Evolutionary conservation across 2,329 filamentous ascomycete genomes (phyloP), one percentile per base, ranked within the genome.

Genomic region (Colletotrichum paranaense): DNA sequence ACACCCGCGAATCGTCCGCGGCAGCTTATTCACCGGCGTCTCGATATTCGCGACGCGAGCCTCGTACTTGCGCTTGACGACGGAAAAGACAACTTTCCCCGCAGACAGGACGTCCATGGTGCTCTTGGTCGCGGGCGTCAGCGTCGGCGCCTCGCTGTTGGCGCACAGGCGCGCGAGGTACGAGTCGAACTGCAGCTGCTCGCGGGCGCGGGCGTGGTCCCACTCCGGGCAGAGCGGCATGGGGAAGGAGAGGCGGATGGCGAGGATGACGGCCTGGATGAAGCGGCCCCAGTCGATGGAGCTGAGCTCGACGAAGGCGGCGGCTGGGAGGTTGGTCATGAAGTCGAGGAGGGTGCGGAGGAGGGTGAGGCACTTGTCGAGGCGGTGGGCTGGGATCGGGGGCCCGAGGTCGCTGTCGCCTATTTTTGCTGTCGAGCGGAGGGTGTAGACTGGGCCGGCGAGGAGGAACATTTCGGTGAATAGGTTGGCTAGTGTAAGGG

Each of bases 221-320:
- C 76, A 77, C 19, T 65, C 70, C 0, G 84, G 81, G 16, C 82
- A 84, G 0, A 79, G 76, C 0, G 81, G 70, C 12, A 87, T 30
- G 0, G 86, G 84, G 56, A 89, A 87, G 3, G 86, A 88, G 35
- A 88, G 78, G 1, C 85, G 83, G 60, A 87, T 83, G 19, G 82
- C 83, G 5, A 88, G 70, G 60, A 88, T 84, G 46, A 86, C 77
- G 58, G 80, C 59, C 72, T 64, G 68, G 57, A 89, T 82, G 63
- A 88, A 77, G 32, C 81, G 82, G 56, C 78, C 77, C 84, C 86
- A 87, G 76, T 88, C 86, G 16, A 81, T 78, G 32, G 80, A 78
- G 59, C 82, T 80, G 75, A 89, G 84, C 55, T 78, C 76, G 24
- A 80, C 72, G 62, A 87, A 79, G 19, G 78, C 76, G 2, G 75